Conservation (phyloP, 2,329 filamentous ascomycete genomes). For the Venturia aucupariae region DNA sequence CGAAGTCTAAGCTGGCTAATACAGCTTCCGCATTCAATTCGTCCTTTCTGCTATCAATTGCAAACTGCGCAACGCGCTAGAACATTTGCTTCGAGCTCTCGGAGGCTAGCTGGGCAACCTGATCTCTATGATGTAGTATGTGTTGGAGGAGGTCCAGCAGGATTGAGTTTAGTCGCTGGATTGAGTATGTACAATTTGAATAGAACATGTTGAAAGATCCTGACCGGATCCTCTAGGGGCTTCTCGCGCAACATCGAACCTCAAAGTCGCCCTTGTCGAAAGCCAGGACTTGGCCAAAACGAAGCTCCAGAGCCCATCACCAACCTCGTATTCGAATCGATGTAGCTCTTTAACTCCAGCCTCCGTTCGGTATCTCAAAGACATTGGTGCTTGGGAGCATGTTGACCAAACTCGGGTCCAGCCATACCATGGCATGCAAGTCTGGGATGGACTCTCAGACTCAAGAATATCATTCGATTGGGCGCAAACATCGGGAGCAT, state of each 20-base stretch:
- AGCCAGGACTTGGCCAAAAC: constrained; percentile 70
- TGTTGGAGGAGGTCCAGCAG: constrained; percentile 81
- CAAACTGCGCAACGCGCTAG: background rate
- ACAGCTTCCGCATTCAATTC: background rate
- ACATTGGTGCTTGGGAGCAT: constrained; percentile 78
- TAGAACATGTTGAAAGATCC: background rate
- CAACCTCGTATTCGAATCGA: constrained; percentile 75
- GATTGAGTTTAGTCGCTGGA: constrained; percentile 53
- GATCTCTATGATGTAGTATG: constrained; percentile 92
- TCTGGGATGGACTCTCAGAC: constrained; percentile 90
- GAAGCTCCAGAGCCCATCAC: constrained; percentile 55
- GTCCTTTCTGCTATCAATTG: background rate
- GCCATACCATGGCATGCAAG: constrained; percentile 91
- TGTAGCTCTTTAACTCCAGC: constrained; percentile 90
- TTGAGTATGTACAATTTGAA: constrained; percentile 25
- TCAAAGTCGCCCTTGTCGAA: constrained; percentile 84
- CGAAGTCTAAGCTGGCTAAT: background rate
- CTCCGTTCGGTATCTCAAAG: constrained; percentile 71
- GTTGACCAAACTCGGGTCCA: constrained; percentile 66
- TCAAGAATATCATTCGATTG: constrained; percentile 85
- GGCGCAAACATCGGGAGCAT: constrained; percentile 37
- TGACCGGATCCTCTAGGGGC: constrained; percentile 45
- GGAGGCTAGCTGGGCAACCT: constrained; percentile 27
- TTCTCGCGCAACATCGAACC: constrained; percentile 61
- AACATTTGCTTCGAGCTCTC: constrained; percentile 3